phyloP scores from a whole-genome alignment of 148 eudicot species.

The Chenopodium album region DNA sequence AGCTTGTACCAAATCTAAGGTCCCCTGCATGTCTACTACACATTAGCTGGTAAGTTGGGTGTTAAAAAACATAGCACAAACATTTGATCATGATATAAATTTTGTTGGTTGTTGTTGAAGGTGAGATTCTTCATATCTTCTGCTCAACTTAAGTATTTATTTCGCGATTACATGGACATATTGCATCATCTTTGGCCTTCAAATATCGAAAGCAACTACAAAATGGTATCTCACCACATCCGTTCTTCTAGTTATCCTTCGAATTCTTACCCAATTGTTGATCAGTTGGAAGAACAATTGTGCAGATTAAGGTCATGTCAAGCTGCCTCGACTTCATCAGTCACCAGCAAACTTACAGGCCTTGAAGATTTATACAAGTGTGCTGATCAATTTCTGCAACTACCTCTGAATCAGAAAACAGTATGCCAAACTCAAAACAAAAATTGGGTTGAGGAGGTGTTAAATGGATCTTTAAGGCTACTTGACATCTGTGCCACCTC shows the following conservation, averaged over 20 bases:
- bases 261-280: background rate
- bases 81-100: slow-evolving; percentile 5
- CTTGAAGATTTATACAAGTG: slow-evolving; percentile 6
- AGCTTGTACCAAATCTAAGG: background rate
- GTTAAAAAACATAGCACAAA: background rate
- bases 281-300: background rate
- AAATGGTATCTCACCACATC: slow-evolving; percentile 18
- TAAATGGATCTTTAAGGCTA: slow-evolving; percentile 37
- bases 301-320: slow-evolving; percentile 12
- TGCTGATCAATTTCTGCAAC: slow-evolving; percentile 13
- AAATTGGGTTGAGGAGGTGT: slow-evolving; percentile 10
- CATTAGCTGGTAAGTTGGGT: slow-evolving; percentile 13
- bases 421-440: background rate
- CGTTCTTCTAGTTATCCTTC: slow-evolving; percentile 8
- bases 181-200: background rate
- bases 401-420: slow-evolving; percentile 3
- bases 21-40: background rate
- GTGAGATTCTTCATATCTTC: background rate
- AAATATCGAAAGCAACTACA: background rate
- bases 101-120: background rate
- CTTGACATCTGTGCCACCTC: slow-evolving; percentile 34
- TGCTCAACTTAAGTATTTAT: background rate
- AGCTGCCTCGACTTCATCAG: slow-evolving; percentile 15
- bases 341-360: background rate
- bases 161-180: too few species aligned